Evolutionary conservation across 257 asterid genomes (phyloP).

Genomic region (Vinca minor): DNA sequence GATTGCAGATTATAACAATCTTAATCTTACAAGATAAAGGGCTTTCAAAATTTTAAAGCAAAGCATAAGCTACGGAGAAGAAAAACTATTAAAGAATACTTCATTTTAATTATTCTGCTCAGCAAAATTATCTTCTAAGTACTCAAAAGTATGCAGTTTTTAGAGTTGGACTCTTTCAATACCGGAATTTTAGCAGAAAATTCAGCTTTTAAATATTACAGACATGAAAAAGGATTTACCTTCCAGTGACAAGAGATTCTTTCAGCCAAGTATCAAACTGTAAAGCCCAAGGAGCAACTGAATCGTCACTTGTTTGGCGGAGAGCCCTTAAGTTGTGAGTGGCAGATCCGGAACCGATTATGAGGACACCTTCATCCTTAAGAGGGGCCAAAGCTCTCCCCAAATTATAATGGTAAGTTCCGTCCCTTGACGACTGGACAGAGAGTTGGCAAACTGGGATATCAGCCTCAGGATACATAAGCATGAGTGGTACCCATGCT

Average conservation of each 20-base stretch:
- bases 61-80: background rate
- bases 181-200: background rate
- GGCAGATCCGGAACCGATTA: conserved; percentile 77
- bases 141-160: background rate
- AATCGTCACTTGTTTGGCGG: conserved; percentile 9
- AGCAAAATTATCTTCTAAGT: no score
- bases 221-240: conserved; percentile 24
- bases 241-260: conserved; percentile 55
- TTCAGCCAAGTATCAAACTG: conserved; percentile 61
- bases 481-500: conserved; percentile 84
- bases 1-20: background rate
- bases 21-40: background rate
- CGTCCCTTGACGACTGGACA: conserved; percentile 54
- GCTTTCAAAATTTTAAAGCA: background rate
- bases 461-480: conserved; percentile 82
- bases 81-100: no score
- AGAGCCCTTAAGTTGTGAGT: conserved; percentile 55
- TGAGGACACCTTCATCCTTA: conserved; percentile 63
- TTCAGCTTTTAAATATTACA: background rate
- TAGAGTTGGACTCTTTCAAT: no score
- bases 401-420: conserved; percentile 58
- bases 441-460: conserved; percentile 81
- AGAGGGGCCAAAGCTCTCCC: conserved; percentile 69
- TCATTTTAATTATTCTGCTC: background rate
- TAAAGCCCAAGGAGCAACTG: conserved; percentile 56